A percentile compares a stretch with the other conserved stretches of the same genome.
Conservation (phyloP, 148 eudicot genomes). For the Talinum fruticosum region DNA sequence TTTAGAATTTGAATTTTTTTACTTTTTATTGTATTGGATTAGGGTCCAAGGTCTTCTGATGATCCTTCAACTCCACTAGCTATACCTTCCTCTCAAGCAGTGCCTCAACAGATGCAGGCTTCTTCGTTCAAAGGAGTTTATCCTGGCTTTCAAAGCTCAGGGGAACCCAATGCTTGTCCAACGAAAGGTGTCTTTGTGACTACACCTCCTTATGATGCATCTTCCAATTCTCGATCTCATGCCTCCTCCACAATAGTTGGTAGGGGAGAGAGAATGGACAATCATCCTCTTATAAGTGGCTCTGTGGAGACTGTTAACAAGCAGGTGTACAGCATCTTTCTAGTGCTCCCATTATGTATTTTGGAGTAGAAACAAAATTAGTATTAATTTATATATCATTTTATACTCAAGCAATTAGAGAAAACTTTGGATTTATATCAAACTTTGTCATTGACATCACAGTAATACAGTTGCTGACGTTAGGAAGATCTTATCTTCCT, state of each 20-base stretch:
- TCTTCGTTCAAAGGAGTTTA: slow-evolving; percentile 53
- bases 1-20: neutral
- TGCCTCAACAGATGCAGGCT: slow-evolving; percentile 60
- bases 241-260: slow-evolving; percentile 50
- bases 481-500: neutral
- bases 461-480: neutral
- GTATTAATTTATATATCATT: neutral
- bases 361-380: too few relatives aligned
- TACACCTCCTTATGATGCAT: slow-evolving; percentile 68
- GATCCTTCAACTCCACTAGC: slow-evolving; percentile 43
- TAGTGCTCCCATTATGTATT: too few relatives aligned
- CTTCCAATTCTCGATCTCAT: slow-evolving; percentile 56
- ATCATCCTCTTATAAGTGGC: slow-evolving; percentile 51
- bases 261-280: slow-evolving; percentile 46
- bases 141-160: slow-evolving; percentile 48
- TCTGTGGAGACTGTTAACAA: slow-evolving; percentile 55
- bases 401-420: neutral
- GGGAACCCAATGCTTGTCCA: slow-evolving; percentile 52
- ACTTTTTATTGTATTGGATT: slow-evolving; percentile 18
- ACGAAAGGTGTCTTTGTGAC: slow-evolving; percentile 51
- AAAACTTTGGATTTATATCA: neutral
- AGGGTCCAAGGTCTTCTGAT: slow-evolving; percentile 56
- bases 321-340: slow-evolving; percentile 43
- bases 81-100: slow-evolving; percentile 43
- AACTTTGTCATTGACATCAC: neutral